Evolutionary conservation across 2,329 filamentous ascomycete genomes (phyloP).

Genomic region (Coniochaeta sp.): DNA sequence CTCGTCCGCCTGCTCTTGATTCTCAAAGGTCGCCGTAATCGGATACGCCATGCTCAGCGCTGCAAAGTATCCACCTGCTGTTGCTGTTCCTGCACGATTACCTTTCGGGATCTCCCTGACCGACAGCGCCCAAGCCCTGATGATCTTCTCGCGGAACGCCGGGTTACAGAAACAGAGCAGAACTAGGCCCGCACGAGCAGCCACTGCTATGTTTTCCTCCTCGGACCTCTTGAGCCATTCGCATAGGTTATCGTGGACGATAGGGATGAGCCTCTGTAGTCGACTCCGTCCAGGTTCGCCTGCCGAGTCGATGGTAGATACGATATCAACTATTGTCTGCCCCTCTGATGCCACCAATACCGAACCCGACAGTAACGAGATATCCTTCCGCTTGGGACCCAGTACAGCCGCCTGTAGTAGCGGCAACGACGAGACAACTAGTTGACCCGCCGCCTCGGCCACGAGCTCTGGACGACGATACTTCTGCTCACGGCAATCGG

Average conservation of each 20-base stretch:
- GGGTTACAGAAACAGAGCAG: conserved; percentile 36
- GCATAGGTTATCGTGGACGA: conserved; percentile 26
- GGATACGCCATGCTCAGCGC: conserved; percentile 44
- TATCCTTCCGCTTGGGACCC: background rate
- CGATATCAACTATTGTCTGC: conserved; percentile 8
- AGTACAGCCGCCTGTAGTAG: conserved; percentile 31
- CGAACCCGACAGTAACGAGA: conserved; percentile 19
- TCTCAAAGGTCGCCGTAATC: conserved; percentile 17
- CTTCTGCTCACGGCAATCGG: conserved; percentile 29
- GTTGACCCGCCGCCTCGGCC: conserved; percentile 51
- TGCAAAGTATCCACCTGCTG: conserved; percentile 44
- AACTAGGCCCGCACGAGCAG: conserved; percentile 42
- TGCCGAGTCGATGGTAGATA: conserved; percentile 5
- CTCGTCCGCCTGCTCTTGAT: conserved; percentile 6
- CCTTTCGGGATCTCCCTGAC: conserved; percentile 18
- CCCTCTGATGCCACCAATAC: conserved; percentile 9
- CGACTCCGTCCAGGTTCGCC: background rate
- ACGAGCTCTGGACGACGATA: conserved; percentile 58
- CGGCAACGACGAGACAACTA: conserved; percentile 47
- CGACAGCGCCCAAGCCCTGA: conserved; percentile 38
- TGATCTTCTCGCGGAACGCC: conserved; percentile 25
- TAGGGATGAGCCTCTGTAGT: conserved; percentile 6
- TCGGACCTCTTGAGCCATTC: conserved; percentile 44
- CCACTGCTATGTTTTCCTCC: conserved; percentile 37
- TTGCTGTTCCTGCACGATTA: conserved; percentile 19